Percentiles rank a stretch among this genome's conserved stretches.
Conservation (phyloP, 2,329 filamentous ascomycete genomes). For the Ramularia endophylla region DNA sequence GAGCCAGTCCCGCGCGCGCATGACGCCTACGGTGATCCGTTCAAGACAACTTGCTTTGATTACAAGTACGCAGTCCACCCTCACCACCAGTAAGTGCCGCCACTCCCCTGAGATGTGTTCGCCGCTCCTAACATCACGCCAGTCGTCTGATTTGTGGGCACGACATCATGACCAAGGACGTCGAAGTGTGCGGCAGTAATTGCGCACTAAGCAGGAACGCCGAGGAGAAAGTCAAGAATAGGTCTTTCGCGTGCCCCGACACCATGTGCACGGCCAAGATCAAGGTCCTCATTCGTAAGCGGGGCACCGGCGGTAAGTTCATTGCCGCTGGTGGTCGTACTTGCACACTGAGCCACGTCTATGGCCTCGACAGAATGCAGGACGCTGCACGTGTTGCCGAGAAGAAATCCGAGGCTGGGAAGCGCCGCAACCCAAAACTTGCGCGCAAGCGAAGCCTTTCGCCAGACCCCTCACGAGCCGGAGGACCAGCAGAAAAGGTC, state of each 20-base stretch:
- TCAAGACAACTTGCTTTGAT: slow-evolving; percentile 7
- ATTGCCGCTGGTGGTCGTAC: neutral
- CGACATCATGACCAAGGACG: slow-evolving; percentile 4
- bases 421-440: neutral
- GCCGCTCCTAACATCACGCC: no score
- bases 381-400: slow-evolving; percentile 4
- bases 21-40: slow-evolving; percentile 4
- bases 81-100: slow-evolving; percentile 3
- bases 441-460: slow-evolving; percentile 6
- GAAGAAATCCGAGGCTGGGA: neutral
- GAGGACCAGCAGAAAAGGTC: neutral
- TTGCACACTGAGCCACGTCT: slow-evolving; percentile 7
- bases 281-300: neutral
- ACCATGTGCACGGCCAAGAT: neutral
- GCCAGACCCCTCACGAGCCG: neutral
- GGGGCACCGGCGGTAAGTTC: neutral
- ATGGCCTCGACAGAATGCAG: slow-evolving; percentile 2
- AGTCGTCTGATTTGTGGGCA: slow-evolving; percentile 7
- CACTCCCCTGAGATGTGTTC: no score
- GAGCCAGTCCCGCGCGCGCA: slow-evolving; percentile 2
- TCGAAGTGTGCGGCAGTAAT: slow-evolving; percentile 8
- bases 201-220: neutral
- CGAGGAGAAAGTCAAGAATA: slow-evolving; percentile 3
- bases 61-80: slow-evolving; percentile 2
- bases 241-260: slow-evolving; percentile 7